Percentiles rank a stretch among this genome's conserved stretches.
Evolutionary conservation across 1,139 yeast species (phyloP).

Genomic region (Nakaseomyces glabratus): DNA sequence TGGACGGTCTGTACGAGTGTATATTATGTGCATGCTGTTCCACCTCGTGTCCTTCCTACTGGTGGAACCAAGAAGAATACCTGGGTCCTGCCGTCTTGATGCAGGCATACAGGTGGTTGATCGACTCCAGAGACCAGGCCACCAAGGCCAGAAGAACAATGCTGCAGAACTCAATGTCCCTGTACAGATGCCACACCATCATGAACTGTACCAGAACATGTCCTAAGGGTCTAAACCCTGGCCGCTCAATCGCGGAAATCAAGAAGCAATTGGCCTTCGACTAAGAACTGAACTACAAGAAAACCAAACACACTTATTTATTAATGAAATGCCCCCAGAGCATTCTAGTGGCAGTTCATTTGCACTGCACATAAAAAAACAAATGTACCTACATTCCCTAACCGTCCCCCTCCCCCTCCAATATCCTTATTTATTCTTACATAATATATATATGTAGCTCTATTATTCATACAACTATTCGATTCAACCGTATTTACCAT

Average conservation of each 20-base stretch:
- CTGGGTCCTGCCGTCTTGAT: slow-evolving; percentile 96
- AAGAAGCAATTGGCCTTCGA: slow-evolving; percentile 81
- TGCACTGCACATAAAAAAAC: too few species aligned
- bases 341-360: too few species aligned
- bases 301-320: too few species aligned
- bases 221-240: slow-evolving; percentile 99
- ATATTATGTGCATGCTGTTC: slow-evolving; percentile 98
- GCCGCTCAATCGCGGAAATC: slow-evolving; percentile 93
- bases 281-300: slow-evolving; percentile 32
- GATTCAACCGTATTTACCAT: too few species aligned
- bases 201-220: slow-evolving; percentile 98
- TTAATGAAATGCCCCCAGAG: too few species aligned
- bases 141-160: slow-evolving; percentile 69
- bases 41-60: slow-evolving; percentile 97
- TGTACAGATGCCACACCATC: slow-evolving; percentile 98
- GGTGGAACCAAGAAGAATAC: slow-evolving; percentile 99
- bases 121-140: slow-evolving; percentile 95
- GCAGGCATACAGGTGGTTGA: slow-evolving; percentile 99
- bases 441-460: too few species aligned
- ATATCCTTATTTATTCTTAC: too few species aligned
- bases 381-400: too few species aligned
- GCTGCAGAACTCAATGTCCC: slow-evolving; percentile 94
- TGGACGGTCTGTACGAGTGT: slow-evolving; percentile 96
- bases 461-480: too few species aligned
- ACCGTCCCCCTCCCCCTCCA: too few species aligned